Conservation (phyloP, 352 stramenopile genomes). For the Ophiocytium majus region DNA sequence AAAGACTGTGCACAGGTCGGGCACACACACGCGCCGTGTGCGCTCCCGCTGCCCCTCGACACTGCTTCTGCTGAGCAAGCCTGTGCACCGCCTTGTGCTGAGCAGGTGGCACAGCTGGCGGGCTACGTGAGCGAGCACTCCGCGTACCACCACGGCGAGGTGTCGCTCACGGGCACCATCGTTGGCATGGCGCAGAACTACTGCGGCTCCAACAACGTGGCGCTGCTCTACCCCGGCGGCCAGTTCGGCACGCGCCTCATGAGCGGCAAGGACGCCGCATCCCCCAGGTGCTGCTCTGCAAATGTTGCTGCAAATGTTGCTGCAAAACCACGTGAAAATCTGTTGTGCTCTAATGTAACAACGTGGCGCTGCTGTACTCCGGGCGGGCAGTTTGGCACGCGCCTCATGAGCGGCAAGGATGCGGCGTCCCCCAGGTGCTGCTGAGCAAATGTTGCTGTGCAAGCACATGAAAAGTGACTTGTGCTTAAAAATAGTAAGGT, state of each 20-base stretch:
- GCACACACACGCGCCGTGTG: no score
- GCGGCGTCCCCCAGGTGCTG: conserved; percentile 84
- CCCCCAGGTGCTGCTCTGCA: conserved; percentile 88
- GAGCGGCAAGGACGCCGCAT: conserved; percentile 91
- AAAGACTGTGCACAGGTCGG: no score
- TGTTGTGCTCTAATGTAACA: no score
- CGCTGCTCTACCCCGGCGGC: conserved; percentile 90
- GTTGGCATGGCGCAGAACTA: conserved; percentile 98
- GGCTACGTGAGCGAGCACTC: conserved; percentile 93
- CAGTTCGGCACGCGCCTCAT: conserved; percentile 98
- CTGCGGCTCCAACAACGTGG: conserved; percentile 97
- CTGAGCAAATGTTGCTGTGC: no score
- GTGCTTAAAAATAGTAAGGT: no score
- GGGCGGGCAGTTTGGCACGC: conserved; percentile 86
- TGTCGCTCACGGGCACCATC: conserved; percentile 94
- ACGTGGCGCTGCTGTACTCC: conserved; percentile 93
- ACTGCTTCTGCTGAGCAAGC: no score
- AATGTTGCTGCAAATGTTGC: no score
- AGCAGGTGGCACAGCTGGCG: conserved; percentile 92
- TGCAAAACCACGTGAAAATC: no score
- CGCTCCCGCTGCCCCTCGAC: no score
- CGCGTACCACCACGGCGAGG: conserved; percentile 99
- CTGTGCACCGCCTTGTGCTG: no score
- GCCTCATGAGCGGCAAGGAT: conserved; percentile 92
- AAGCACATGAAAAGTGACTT: no score